Evolutionary conservation across 148 eudicot genomes (phyloP), one percentile per base, ranked within the genome.

Genomic region (Vaccinium corymbosum): DNA sequence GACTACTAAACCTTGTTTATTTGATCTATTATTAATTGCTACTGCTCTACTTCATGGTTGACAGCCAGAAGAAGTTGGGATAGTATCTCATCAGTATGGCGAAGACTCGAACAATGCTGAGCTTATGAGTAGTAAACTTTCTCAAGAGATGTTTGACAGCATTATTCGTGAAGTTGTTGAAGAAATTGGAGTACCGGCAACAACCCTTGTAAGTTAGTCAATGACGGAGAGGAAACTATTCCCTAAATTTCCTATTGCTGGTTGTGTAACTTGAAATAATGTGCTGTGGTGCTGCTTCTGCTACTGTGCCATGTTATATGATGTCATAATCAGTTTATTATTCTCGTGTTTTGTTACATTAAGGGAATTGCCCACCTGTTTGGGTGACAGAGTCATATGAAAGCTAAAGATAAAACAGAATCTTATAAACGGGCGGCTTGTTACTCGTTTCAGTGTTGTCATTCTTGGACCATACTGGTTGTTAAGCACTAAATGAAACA

Each of bases 121-220:
- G 64, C 75, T 75, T 56, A 62, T 88, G 52, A 90, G 88, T 62
- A 83, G 49, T 76, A 91, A 83, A 86, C 88, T 95, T 85, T 90
- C 96, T 66, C 90, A 90, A 79, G 99, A 97, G 90, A 97, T 97
- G 99, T 97, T 95, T 87, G 92, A 90, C 85, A 97, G 98, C 86
- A 95, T 97, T 81, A 83, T 89, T 76, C 94, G 94, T 83, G 99
- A 94, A 90, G 95, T 93, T 35, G 97, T 94, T 71, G 99, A 97
- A 88, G 99, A 97, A 91, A 93, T 92, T 88, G 99, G 99, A 81
- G 93, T 94, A 79, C 94, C 98, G 68, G 85, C 90, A 51, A 81
- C 72, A 75, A 86, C 92, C 66, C 92, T 97, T 82, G 98, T 97
- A 86, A 90, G 99, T 83, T 84, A 79, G 9, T 77, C 71, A 42